Base-by-base conservation (phyloP, 176 grass and related monocot species). In the Echinochloa phyllopogon region DNA sequence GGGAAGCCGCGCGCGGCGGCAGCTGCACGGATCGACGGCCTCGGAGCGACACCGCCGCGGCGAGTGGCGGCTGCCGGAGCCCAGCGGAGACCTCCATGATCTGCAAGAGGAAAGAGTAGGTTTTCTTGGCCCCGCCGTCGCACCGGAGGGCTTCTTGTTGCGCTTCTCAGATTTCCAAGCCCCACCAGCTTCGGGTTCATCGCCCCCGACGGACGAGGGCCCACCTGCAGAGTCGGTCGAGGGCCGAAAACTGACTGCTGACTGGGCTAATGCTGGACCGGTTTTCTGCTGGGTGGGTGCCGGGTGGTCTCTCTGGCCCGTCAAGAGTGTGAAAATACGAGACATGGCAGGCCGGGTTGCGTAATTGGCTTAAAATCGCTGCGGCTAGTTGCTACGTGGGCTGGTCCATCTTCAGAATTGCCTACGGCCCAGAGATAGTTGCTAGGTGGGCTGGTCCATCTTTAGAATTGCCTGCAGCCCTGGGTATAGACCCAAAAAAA, bases 11-110 rank as follows among this genome's bases (percentile, higher is more conserved):
- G 64, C 20, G 6, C 4, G 14, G 72, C 14, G 50, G 80, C 55
- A 20, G 65, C 6, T 7, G 7, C 21, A 33, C 41, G 67, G 80
- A 69, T 39, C 66, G 47, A 17, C n/a, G 10, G 50, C 67, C 41
- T 21, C 33, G 36, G 53, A 65, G 36, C 5, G 25, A 13, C 33
- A 51, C 3, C 6, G 41, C 59, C 41, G 59, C 7, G 3, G 75
- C 41, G 66, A 50, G 4, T 45, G 67, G 60, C 57, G 42, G 84
- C 23, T 62, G 42, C 12, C 59, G 41, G 50, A 84, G 80, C 68
- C 60, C 83, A 3, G 44, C 69, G 39, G 80, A 84, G 69, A 80
- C 61, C 75, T 75, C 85, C 89, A 87, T 87, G 29, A 59, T 6
- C 40, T 61, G 29, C 20, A 20, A 25, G 18, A 37, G 64, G 39